These are phyloP conservation scores for Amanita brunnescens DNA, from an alignment of 768 basidiomycete genomes.

Conservation along the genomic window DNA sequence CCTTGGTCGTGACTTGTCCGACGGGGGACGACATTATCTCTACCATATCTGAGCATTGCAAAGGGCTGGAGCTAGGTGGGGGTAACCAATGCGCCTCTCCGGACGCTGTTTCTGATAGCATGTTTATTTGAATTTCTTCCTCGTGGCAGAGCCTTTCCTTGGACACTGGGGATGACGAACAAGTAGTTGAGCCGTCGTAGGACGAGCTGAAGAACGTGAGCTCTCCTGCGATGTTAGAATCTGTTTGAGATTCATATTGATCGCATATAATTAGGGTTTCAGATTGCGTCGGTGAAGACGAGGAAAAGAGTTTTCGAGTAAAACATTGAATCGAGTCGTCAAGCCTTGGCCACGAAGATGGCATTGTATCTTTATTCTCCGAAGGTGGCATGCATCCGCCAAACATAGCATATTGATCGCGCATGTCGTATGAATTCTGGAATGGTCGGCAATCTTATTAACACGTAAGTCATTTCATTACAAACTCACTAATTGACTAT, in stretches of 20 bases:
- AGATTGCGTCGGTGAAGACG: neutral
- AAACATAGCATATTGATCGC: no score
- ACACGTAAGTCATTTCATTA: neutral
- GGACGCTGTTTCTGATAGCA: neutral
- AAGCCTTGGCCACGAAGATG: neutral
- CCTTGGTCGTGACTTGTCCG: neutral
- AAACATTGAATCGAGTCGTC: no score
- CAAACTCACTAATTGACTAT: neutral
- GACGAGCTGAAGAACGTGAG: neutral
- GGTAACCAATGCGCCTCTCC: neutral
- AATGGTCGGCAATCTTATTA: neutral
- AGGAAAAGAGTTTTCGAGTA: neutral
- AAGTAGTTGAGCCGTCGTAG: neutral
- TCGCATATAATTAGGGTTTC: neutral
- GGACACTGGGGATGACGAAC: neutral
- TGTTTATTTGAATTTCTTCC: neutral
- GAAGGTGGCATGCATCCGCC: neutral
- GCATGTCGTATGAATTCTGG: neutral
- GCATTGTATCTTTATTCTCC: neutral
- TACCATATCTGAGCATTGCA: neutral
- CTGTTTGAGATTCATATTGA: neutral
- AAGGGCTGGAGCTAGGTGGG: constrained; percentile 5
- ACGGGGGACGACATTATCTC: constrained; percentile 3
- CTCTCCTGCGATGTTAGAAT: neutral
- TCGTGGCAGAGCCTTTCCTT: neutral